These are phyloP conservation scores for Sabuloglossum arenarium DNA, from an alignment of 495 filamentous ascomycete genomes.

Conservation along the genomic window DNA sequence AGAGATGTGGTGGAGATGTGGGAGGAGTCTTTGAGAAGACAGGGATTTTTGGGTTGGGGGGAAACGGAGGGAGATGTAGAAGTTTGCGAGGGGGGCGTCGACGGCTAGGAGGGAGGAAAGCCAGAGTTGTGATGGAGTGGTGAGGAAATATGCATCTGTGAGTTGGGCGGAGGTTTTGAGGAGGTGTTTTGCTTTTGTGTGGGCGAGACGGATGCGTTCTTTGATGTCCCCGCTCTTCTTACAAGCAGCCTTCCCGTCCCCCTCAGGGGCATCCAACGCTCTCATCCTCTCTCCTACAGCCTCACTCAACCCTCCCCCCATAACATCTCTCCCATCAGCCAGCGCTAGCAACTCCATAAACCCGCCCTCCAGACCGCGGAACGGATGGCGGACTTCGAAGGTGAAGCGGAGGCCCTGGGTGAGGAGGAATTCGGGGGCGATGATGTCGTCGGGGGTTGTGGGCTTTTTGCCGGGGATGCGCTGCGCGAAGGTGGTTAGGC, in stretches of 20 bases:
- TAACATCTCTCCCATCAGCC: conserved; percentile 33
- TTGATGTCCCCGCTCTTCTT: no score
- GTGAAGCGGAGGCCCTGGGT: conserved; percentile 87
- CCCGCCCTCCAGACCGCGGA: conserved; percentile 65
- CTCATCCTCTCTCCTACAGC: conserved; percentile 20
- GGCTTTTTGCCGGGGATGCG: conserved; percentile 31
- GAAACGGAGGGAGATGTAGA: conserved; percentile 62
- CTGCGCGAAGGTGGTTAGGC: conserved; percentile 39
- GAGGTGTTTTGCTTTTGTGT: conserved; percentile 44
- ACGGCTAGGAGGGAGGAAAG: conserved; percentile 54
- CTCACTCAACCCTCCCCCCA: conserved; percentile 22
- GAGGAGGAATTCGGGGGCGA: conserved; percentile 76
- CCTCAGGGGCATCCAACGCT: conserved; percentile 1
- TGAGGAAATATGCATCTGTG: conserved; percentile 90
- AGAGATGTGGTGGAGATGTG: conserved; percentile 24
- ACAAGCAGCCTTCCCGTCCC: background rate
- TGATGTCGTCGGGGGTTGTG: conserved; percentile 51
- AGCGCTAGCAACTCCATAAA: conserved; percentile 62
- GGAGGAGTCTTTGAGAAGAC: conserved; percentile 23
- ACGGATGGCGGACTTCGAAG: conserved; percentile 82
- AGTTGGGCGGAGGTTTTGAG: conserved; percentile 63
- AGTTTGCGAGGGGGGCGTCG: conserved; percentile 47
- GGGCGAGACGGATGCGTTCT: conserved; percentile 41
- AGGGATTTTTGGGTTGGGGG: no score
- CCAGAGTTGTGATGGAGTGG: conserved; percentile 87